These are phyloP conservation scores for Saccharomycopsis fodiens DNA, from an alignment of 805 yeast genomes.

Conservation along the genomic window DNA sequence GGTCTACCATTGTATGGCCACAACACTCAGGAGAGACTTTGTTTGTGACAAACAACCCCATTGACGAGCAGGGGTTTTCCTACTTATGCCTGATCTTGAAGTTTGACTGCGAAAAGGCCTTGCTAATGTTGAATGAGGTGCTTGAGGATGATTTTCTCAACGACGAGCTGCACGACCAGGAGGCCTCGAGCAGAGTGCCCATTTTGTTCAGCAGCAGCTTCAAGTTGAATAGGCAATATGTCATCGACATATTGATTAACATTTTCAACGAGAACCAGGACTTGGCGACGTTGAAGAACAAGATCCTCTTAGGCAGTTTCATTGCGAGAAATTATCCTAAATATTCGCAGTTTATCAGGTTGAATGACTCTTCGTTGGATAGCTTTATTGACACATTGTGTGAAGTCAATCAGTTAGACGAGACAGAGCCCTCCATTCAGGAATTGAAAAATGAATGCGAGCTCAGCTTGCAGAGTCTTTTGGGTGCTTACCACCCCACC, in stretches of 20 bases:
- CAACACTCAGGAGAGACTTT: conserved; percentile 30
- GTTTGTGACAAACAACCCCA: conserved; percentile 20
- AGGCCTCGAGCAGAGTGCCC: background rate
- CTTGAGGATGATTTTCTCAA: conserved; percentile 76
- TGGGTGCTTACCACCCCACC: conserved; percentile 59
- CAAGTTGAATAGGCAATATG: conserved; percentile 61
- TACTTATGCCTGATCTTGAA: conserved; percentile 53
- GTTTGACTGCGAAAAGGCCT: conserved; percentile 48
- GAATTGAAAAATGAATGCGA: conserved; percentile 54
- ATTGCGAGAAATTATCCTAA: conserved; percentile 77
- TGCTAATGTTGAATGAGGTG: conserved; percentile 68
- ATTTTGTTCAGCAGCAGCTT: conserved; percentile 23
- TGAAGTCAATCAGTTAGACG: conserved; percentile 19
- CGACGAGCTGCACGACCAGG: conserved; percentile 38
- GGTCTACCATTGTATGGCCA: conserved; percentile 43
- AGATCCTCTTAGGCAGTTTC: conserved; percentile 50
- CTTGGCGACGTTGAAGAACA: conserved; percentile 26
- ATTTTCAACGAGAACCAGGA: conserved; percentile 33
- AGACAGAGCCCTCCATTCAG: conserved; percentile 13
- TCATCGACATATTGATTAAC: conserved; percentile 65
- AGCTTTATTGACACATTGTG: conserved; percentile 45
- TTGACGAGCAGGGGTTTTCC: conserved; percentile 54
- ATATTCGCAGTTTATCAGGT: conserved; percentile 70
- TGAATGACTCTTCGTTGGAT: conserved; percentile 53
- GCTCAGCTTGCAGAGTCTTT: conserved; percentile 62